Evolutionary conservation across 306 rosid species (phyloP), one percentile per base, ranked within the genome.

Genomic region (Castanopsis chinensis): DNA sequence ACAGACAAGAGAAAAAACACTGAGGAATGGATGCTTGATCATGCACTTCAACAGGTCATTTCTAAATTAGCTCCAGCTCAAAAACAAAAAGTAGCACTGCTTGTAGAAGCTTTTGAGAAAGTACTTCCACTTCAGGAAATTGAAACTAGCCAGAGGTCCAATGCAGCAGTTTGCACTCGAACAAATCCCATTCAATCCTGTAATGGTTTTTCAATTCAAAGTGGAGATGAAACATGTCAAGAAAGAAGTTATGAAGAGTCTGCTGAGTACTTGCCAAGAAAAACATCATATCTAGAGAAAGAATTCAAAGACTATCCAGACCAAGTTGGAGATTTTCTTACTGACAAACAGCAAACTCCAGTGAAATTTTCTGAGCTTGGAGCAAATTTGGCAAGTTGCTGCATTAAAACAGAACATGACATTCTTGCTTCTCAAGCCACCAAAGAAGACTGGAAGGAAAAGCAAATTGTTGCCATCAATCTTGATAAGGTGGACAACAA

Each of bases 1-100:
- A 76, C 78, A 1, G 94, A 87, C 57, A 86, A 89, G 79, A 86
- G 73, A 37, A 91, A 84, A 68, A 90, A 86, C 55, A 79, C 86
- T 5, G 98, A 93, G 85, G 96, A 95, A 80, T 95, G 98, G 97
- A 92, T 93, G 97, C 92, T 95, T 70, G 97, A 95, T 80, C 76
- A 81, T 74, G 99, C 99, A 73, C 88, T 95, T 78, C 98, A 87
- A 74, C 87, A 85, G 85, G 98, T 95, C 77, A 82, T 93, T 76
- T 90, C 94, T 37, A 93, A 86, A 75, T 89, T 95, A 41, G 92
- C 81, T 64, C 94, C 96, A 30, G 85, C 89, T 85, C 98, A 95
- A 81, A 93, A 88, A 76, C 94, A 43, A 85, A 86, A 81, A 71
- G 99, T 95, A 55, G 81, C 87, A 33, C 86, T 91, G 81, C 90